A percentile compares a stretch with the other conserved stretches of the same genome.
phyloP scores from a whole-genome alignment of 2,329 filamentous ascomycete genomes.

The Ceratocystis cacaofunesta region DNA sequence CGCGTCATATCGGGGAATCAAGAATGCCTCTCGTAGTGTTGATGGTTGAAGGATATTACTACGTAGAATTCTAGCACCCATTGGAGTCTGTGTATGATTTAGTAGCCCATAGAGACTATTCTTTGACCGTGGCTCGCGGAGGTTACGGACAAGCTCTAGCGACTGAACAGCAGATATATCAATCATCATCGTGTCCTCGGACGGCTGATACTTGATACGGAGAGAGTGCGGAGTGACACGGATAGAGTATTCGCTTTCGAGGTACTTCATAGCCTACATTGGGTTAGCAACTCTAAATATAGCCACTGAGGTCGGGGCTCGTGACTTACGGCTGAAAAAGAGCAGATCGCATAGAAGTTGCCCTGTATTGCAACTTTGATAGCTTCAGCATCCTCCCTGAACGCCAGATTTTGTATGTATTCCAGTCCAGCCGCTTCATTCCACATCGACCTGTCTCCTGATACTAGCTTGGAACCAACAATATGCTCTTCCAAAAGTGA shows the following conservation, averaged over 20 bases:
- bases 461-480: constrained; percentile 42
- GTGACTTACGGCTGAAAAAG: constrained; percentile 60
- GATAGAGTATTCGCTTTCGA: constrained; percentile 53
- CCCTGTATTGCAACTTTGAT: constrained; percentile 65
- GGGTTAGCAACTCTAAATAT: constrained; percentile 15
- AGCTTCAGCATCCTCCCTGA: constrained; percentile 63
- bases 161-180: constrained; percentile 76
- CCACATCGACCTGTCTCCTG: constrained; percentile 63
- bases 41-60: constrained; percentile 82
- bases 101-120: constrained; percentile 73
- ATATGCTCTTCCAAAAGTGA: constrained; percentile 61
- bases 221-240: constrained; percentile 67
- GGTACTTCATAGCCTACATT: constrained; percentile 59
- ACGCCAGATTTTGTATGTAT: constrained; percentile 64
- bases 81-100: constrained; percentile 72
- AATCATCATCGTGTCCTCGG: constrained; percentile 90
- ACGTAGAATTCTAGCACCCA: constrained; percentile 71
- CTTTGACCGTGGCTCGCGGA: constrained; percentile 61
- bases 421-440: constrained; percentile 64
- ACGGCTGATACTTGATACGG: constrained; percentile 72
- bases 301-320: background rate
- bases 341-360: constrained; percentile 77
- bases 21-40: constrained; percentile 48
- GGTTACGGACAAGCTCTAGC: constrained; percentile 79
- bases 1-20: constrained; percentile 63